These are phyloP conservation scores for Conoideocrella luteorostrata DNA, from an alignment of 2,329 filamentous ascomycete genomes.

Conservation along the genomic window DNA sequence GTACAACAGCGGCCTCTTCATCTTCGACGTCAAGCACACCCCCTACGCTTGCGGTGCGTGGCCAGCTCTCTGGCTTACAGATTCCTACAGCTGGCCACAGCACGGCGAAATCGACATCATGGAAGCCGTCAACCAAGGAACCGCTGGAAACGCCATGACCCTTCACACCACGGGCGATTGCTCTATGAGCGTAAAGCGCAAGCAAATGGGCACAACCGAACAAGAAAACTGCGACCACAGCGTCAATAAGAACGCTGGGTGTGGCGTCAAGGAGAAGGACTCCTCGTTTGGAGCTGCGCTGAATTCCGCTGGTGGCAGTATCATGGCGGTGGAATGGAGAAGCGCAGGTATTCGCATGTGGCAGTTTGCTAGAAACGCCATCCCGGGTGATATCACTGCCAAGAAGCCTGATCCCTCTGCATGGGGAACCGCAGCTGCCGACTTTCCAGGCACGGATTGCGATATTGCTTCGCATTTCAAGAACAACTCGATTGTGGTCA, in stretches of 20 bases:
- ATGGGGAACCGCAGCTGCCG: slow-evolving; percentile 57
- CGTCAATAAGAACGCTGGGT: slow-evolving; percentile 49
- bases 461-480: slow-evolving; percentile 52
- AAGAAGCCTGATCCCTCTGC: slow-evolving; percentile 50
- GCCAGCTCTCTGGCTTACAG: slow-evolving; percentile 61
- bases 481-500: slow-evolving; percentile 60
- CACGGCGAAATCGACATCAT: slow-evolving; percentile 61
- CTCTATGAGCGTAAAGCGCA: slow-evolving; percentile 46
- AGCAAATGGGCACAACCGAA: slow-evolving; percentile 40
- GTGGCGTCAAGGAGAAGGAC: slow-evolving; percentile 40
- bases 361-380: slow-evolving; percentile 45
- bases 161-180: slow-evolving; percentile 50
- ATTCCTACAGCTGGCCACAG: slow-evolving; percentile 53
- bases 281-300: slow-evolving; percentile 44
- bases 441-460: slow-evolving; percentile 59
- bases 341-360: slow-evolving; percentile 55
- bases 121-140: slow-evolving; percentile 50
- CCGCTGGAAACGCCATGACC: slow-evolving; percentile 51
- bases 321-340: slow-evolving; percentile 57
- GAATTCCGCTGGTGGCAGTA: slow-evolving; percentile 49
- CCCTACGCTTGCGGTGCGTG: slow-evolving; percentile 59
- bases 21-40: slow-evolving; percentile 59
- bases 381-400: slow-evolving; percentile 46
- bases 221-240: slow-evolving; percentile 44
- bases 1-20: slow-evolving; percentile 58